Evolutionary conservation across 768 basidiomycete genomes (phyloP), one percentile per base, ranked within the genome.

Genomic region (Daedalea quercina): DNA sequence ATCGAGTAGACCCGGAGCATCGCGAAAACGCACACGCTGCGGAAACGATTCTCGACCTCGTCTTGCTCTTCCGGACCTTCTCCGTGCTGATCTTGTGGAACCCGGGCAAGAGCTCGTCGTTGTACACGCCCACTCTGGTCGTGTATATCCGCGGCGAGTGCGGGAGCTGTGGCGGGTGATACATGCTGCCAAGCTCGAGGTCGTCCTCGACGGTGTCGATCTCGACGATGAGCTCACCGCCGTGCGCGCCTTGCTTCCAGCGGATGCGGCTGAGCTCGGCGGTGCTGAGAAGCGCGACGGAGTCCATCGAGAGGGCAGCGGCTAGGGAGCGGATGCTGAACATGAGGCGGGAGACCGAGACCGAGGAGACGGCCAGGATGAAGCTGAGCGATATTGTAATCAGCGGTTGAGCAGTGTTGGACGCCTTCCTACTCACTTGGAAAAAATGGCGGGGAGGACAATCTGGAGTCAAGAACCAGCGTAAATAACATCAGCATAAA

Each of bases 321-420:
- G 77, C 72, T n/a, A 77, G 60, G 1, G 74, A 75, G 45, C 69
- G 67, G 43, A 74, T 71, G 53, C 67, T 70, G 44, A 75, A 65
- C 69, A 73, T 71, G 19, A 69, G 64, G 12, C 66, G 67, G 37
- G 69, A 71, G 28, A 73, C 67, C 11, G 70, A 65, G 24, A 73
- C 56, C 9, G 66, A 63, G 2, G 57, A 49, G 23, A 58, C 42
- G 49, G 22, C 26, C 4, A 60, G 55, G 13, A 60, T 15, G 35
- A 56, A 45, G 49, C 57, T 60, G 43, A 6, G 20, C 3, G 22
- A 24, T 1, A 11, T 2, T n/a, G n/a, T 31, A 1, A 50, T 33
- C 22, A 15, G 9, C 2, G 2, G 17, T 33, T 9, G n/a, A n/a
- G 50, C 23, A 44, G 50, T 9, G 41, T 7, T n/a, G 31, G n/a